phyloP scores from a whole-genome alignment of 2,329 filamentous ascomycete species.

The Aspergillus clavatus region DNA sequence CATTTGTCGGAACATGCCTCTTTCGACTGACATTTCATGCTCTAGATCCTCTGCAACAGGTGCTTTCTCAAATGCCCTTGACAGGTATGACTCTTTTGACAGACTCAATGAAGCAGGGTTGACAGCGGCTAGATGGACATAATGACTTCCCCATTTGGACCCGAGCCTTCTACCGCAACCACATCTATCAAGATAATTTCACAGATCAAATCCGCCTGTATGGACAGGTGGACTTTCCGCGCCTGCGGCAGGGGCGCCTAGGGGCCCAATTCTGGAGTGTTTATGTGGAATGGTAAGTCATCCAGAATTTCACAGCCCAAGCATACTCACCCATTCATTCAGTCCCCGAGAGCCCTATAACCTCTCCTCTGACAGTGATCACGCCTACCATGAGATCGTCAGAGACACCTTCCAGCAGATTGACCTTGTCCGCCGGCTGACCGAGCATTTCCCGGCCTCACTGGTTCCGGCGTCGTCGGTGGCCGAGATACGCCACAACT shows the following conservation, averaged over 20 bases:
- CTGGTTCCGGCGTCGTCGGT: not conserved
- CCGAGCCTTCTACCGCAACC: not conserved
- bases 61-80: not conserved
- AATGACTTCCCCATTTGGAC: not conserved
- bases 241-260: not conserved
- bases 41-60: not conserved
- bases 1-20: not conserved
- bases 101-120: not conserved
- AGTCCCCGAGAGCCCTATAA: not conserved
- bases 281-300: not conserved
- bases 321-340: not conserved
- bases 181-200: not conserved
- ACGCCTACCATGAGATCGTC: not conserved
- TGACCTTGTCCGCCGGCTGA: not conserved
- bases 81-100: not conserved
- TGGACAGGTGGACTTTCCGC: not conserved
- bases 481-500: not conserved
- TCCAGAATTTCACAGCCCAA: too few species aligned
- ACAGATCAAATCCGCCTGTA: not conserved
- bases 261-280: constrained; percentile 2
- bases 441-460: not conserved
- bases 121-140: not conserved
- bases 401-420: not conserved
- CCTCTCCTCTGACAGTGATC: not conserved
- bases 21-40: not conserved